These are phyloP conservation scores for Trichophaea hybrida DNA, from an alignment of 2,329 filamentous ascomycete species.

Conservation along the genomic window DNA sequence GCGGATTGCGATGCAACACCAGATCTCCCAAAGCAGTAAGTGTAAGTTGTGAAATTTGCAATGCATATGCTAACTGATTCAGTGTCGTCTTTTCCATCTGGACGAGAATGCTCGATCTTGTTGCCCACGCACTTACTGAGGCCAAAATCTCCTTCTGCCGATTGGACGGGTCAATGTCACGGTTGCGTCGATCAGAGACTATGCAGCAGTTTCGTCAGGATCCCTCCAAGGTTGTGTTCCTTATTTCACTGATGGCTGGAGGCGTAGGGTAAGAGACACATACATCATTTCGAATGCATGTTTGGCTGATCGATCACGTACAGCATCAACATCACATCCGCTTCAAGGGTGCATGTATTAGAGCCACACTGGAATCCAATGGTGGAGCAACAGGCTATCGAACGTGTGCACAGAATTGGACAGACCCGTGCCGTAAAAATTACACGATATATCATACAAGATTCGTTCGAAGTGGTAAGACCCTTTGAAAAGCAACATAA, in stretches of 20 bases:
- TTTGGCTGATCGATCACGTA: not conserved
- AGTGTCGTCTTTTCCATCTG: constrained; percentile 32
- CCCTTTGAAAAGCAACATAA: no score
- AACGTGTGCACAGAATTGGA: constrained; percentile 29
- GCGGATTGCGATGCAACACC: not conserved
- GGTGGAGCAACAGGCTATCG: constrained; percentile 30
- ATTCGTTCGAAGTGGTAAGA: constrained; percentile 26
- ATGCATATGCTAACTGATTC: not conserved
- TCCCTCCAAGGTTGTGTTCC: constrained; percentile 3
- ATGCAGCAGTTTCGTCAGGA: constrained; percentile 3
- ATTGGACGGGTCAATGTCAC: constrained; percentile 27
- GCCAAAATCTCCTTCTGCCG: constrained; percentile 25
- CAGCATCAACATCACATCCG: constrained; percentile 28
- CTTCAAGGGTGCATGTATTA: constrained; percentile 29
- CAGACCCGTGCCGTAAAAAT: constrained; percentile 27
- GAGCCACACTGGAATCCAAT: constrained; percentile 31
- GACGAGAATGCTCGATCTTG: constrained; percentile 30
- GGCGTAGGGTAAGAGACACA: constrained; percentile 4
- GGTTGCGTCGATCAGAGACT: constrained; percentile 2
- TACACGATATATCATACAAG: constrained; percentile 27
- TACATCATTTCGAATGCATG: not conserved
- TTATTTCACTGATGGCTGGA: constrained; percentile 13
- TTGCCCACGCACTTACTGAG: constrained; percentile 24
- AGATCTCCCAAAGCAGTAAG: constrained; percentile 9
- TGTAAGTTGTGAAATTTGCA: not conserved